Evolutionary conservation across 306 rosid genomes (phyloP), one percentile per base, ranked within the genome.

Genomic region (Glycyrrhiza uralensis): DNA sequence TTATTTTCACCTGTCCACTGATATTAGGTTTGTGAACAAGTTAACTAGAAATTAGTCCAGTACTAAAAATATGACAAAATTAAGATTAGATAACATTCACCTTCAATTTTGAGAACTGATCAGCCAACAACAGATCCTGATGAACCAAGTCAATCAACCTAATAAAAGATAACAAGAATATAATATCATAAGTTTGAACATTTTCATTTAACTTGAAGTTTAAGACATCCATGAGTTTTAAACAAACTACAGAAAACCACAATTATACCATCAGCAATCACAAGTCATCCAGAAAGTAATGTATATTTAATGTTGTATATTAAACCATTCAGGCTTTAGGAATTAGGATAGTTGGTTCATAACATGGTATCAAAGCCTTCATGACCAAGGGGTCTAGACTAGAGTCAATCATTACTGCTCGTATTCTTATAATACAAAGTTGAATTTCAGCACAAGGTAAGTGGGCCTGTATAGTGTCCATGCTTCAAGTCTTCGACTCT

Each of bases 141-240:
- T 89, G 96, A 50, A 94, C 83, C 90, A 82, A 63, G 83, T 91
- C 99, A 74, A 89, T 72, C 89, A 94, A 79, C 99, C 99, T 94
- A 66, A 33, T 50, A 64, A 69, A 78, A 55, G 65, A 55, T 39
- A 45, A 70, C 24, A 75, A 46, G 38, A 63, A 78, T 35, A 75
- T 0, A 75, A 58, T 19, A 69, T 66, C 42, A 75, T 71, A 69
- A 71, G 46, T 52, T 29, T 49, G 55, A 72, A 51, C 69, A 2
- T 41, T 42, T 77, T 42, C 12, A 60, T 45, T 47, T 33, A 63
- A 72, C 58, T 29, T 47, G 36, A 28, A 65, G 26, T 52, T 47
- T 13, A 41, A 22, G 49, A 46, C 46, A 69, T 68, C 71, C 59
- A 80, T 36, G 14, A 80, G 42, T 46, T 42, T 38, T 29, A 67